Percentiles rank a stretch among this genome's conserved stretches.
Conservation (phyloP, 2,329 filamentous ascomycete genomes). For the Davidsoniella neocaledoniae region DNA sequence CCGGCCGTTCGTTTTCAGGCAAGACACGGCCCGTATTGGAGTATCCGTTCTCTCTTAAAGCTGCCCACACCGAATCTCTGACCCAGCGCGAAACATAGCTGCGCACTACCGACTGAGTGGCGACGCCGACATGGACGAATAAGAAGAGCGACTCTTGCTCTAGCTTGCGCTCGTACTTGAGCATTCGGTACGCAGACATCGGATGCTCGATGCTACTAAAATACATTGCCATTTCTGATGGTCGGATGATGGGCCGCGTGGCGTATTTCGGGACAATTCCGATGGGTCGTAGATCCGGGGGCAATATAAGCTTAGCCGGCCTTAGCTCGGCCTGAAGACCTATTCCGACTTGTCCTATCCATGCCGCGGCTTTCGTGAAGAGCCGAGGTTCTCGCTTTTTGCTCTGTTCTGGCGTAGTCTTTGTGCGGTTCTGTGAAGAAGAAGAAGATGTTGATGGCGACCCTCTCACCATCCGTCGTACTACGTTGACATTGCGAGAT, state of each 20-base stretch:
- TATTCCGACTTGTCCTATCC: background rate
- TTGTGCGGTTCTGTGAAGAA: no score
- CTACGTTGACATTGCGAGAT: no score
- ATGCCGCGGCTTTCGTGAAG: constrained; percentile 5
- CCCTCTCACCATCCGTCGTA: no score
- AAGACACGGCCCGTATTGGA: constrained; percentile 8
- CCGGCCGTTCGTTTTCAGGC: background rate
- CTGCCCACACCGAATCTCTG: constrained; percentile 8
- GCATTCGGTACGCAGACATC: constrained; percentile 11
- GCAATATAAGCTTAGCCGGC: constrained; percentile 1
- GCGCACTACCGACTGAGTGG: constrained; percentile 9
- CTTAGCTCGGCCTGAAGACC: background rate
- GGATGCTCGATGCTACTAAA: constrained; percentile 9
- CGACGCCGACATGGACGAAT: constrained; percentile 10
- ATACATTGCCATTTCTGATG: constrained; percentile 9
- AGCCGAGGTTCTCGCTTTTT: background rate
- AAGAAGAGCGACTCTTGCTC: constrained; percentile 11
- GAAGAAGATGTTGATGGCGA: no score
- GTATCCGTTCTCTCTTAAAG: constrained; percentile 11
- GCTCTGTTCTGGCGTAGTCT: no score
- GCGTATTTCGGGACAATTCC: constrained; percentile 6
- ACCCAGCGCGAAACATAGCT: constrained; percentile 12
- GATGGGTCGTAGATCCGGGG: background rate
- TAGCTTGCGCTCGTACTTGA: constrained; percentile 12
- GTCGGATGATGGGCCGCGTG: constrained; percentile 3